phyloP scores from a whole-genome alignment of 441 rosid genomes.

The Jatropha multifida region DNA sequence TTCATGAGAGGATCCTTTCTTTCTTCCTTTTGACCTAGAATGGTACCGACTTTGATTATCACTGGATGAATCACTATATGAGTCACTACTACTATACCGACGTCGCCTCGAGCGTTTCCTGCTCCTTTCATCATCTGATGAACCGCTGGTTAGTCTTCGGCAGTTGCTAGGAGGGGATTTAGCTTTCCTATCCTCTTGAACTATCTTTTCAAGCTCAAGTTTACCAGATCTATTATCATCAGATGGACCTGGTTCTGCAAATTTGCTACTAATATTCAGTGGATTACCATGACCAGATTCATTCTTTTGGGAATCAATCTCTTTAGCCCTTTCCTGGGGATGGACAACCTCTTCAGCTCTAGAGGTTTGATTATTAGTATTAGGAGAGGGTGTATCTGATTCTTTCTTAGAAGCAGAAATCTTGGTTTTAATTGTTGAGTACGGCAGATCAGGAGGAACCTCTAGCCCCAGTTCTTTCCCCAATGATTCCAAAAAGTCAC shows the following conservation, averaged over 20 bases:
- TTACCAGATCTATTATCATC: slow-evolving; percentile 33
- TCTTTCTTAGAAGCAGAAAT: slow-evolving; percentile 34
- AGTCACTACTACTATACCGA: slow-evolving; percentile 45
- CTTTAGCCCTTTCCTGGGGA: slow-evolving; percentile 22
- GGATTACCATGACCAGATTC: slow-evolving; percentile 16
- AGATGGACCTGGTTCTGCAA: slow-evolving; percentile 23
- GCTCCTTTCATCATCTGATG: slow-evolving; percentile 64
- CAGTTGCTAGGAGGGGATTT: slow-evolving; percentile 29
- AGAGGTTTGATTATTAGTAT: slow-evolving; percentile 13
- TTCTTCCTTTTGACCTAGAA: slow-evolving; percentile 59
- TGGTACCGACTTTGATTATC: slow-evolving; percentile 40
- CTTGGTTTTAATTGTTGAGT: slow-evolving; percentile 31
- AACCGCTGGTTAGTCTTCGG: slow-evolving; percentile 34
- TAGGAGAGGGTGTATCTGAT: slow-evolving; percentile 24
- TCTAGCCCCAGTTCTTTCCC: slow-evolving; percentile 93
- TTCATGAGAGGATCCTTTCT: slow-evolving; percentile 50
- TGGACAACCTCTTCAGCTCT: slow-evolving; percentile 13
- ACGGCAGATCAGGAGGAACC: slow-evolving; percentile 72
- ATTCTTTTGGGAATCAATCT: slow-evolving; percentile 15
- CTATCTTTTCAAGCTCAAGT: slow-evolving; percentile 20
- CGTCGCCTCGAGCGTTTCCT: slow-evolving; percentile 46
- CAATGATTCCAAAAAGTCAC: slow-evolving; percentile 87
- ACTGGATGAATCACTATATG: slow-evolving; percentile 53
- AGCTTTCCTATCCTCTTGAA: slow-evolving; percentile 35
- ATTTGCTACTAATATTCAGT: slow-evolving; percentile 20